Evolutionary conservation across 2,329 filamentous ascomycete species (phyloP), one percentile per base, ranked within the genome.

Genomic region (Hirsutella rhossiliensis): DNA sequence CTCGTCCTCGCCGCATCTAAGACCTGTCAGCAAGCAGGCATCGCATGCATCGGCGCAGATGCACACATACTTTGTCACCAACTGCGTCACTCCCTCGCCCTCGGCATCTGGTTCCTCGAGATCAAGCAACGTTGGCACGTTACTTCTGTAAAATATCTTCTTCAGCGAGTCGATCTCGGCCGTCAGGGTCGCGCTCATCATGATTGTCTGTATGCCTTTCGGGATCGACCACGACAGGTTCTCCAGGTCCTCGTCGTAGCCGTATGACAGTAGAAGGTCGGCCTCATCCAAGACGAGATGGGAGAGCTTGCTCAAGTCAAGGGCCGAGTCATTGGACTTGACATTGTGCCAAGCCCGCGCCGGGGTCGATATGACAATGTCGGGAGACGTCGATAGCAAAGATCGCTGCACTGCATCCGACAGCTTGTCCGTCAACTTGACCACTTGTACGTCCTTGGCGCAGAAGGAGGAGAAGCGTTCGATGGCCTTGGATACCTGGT

Each of bases 171-270:
- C 84, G 4, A 97, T 80, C 56, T 98, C 92, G 0, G 82, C 78
- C 5, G 85, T 89, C 43, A 98, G 71, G 0, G 92, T 98, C 7
- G 92, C 92, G 52, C 87, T 95, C 80, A 94, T 94, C 59, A 98
- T 74, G 56, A 92, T 82, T 2, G 87, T 89, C 66, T 98, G 92
- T 0, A 94, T 77, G 2, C 85, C 85, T 58, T 85, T 85, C 1
- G 90, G 89, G 19, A 97, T 71, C 2, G 80, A 75, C 52, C 83
- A 79, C 0, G 88, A 75, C 30, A 98, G 73, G 52, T 78, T 83
- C 55, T 88, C 78, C 48, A 98, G 73, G 54, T 97, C 92, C 47
- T 94, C 85, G 46, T 90, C 83, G 59, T 96, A 95, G 41, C 89
- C 92, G 58, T 97, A 98, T 4, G 87, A 94, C 45, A 97, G 70